Evolutionary conservation across 495 filamentous ascomycete genomes (phyloP), one percentile per base, ranked within the genome.

Genomic region (Penicillium bialowiezense): DNA sequence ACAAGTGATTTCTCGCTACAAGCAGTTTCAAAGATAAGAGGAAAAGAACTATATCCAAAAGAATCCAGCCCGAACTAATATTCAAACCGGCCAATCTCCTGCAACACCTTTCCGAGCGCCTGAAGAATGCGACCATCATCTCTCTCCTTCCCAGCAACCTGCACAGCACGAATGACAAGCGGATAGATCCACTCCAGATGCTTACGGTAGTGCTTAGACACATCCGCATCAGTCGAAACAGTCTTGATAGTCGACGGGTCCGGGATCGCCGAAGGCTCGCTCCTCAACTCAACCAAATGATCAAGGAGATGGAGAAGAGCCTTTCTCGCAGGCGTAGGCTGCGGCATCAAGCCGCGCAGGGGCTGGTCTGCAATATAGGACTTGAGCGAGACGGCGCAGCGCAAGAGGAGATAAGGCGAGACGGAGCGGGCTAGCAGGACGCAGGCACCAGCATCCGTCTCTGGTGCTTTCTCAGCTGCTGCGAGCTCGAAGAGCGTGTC

Each of bases 341-440:
- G 90, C 24, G 93, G 93, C 86, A 93, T 91, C n/a, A 83, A 74
- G 0, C 93, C 95, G 13, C 93, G 77, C 9, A 98, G 73, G 13
- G 93, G 93, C 58, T 97, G 93, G 65, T 98, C 93, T 5, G 90
- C 87, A 37, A 92, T 85, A 58, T 95, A 97, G 3, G 83, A 74
- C 41, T 89, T 82, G 23, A 98, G 65, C 1, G 89, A 83, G 7
- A 96, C 72, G 1, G 88, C 90, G 19, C 82, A 83, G 5, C 93
- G 84, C 4, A 96, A 75, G 40, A 97, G 88, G 0, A 97, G 73
- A 54, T 90, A 93, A 0, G 91, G 90, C 3, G 89, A 85, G 2
- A 87, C 82, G 1, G 86, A 86, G 56, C 83, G 79, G 1, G 92
- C 88, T 18, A 98, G 80, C 7, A 81, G 64, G 31, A 81, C 69